Percentiles rank a stretch among this genome's conserved stretches.
Conservation (phyloP, 2,329 filamentous ascomycete genomes). For the Monosporascus sp. region DNA sequence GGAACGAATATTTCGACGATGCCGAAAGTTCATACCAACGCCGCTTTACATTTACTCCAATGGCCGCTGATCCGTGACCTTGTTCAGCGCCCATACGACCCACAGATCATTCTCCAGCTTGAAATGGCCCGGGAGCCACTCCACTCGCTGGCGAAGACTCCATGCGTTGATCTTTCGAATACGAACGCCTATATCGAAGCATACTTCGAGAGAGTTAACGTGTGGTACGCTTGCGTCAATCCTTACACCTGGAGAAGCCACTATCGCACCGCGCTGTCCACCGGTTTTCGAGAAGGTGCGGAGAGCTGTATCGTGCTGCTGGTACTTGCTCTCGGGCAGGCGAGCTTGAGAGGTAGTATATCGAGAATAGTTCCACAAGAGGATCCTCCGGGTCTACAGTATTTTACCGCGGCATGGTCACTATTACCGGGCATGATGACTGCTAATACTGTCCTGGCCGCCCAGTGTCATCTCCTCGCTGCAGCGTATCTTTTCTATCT, state of each 20-base stretch:
- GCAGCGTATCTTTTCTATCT: slow-evolving; percentile 81
- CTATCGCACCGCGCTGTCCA: slow-evolving; percentile 69
- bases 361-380: slow-evolving; percentile 64
- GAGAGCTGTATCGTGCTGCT: slow-evolving; percentile 80
- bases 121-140: slow-evolving; percentile 78
- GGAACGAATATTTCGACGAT: slow-evolving; percentile 73
- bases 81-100: slow-evolving; percentile 72
- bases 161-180: slow-evolving; percentile 68
- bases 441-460: slow-evolving; percentile 69
- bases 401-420: slow-evolving; percentile 77
- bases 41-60: slow-evolving; percentile 71
- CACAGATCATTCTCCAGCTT: slow-evolving; percentile 74
- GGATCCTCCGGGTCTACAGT: slow-evolving; percentile 70
- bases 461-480: slow-evolving; percentile 75
- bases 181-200: slow-evolving; percentile 71
- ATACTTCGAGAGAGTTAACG: slow-evolving; percentile 76
- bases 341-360: slow-evolving; percentile 71
- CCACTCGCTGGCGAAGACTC: slow-evolving; percentile 58
- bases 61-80: slow-evolving; percentile 78
- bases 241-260: slow-evolving; percentile 74
- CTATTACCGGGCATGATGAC: slow-evolving; percentile 76
- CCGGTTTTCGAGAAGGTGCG: slow-evolving; percentile 71
- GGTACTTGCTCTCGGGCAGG: slow-evolving; percentile 72
- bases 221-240: slow-evolving; percentile 84
- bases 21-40: slow-evolving; percentile 80